A percentile compares a stretch with the other conserved stretches of the same genome.
Evolutionary conservation across 805 yeast genomes (phyloP).

Genomic region (Candida easanensis): DNA sequence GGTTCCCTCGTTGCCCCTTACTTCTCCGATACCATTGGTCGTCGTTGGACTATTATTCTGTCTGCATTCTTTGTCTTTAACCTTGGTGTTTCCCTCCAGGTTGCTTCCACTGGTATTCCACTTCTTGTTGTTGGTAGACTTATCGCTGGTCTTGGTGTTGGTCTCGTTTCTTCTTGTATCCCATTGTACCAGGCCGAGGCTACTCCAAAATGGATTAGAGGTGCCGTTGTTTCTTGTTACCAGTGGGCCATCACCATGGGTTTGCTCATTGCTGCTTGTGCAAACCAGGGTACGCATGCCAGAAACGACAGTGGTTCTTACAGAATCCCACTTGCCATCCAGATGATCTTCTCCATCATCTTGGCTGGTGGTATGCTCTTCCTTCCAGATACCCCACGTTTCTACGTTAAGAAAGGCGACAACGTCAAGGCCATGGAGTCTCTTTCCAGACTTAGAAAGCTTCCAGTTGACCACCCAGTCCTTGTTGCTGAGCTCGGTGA

Average conservation of each 20-base stretch:
- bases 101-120: constrained; percentile 41
- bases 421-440: constrained; percentile 54
- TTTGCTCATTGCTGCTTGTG: constrained; percentile 62
- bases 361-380: constrained; percentile 59
- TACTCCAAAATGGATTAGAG: constrained; percentile 74
- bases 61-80: constrained; percentile 45
- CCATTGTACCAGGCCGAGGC: constrained; percentile 79
- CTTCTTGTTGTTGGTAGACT: constrained; percentile 62
- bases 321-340: constrained; percentile 71
- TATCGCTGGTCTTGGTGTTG: constrained; percentile 70
- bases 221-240: constrained; percentile 72
- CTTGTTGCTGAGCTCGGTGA: constrained; percentile 45
- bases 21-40: constrained; percentile 51
- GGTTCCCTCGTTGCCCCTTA: constrained; percentile 66
- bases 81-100: constrained; percentile 50
- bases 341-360: constrained; percentile 63
- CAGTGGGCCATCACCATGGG: constrained; percentile 76
- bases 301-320: constrained; percentile 54
- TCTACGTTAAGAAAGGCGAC: constrained; percentile 53
- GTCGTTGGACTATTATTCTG: constrained; percentile 44
- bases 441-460: constrained; percentile 51
- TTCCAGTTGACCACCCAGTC: constrained; percentile 41
- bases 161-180: constrained; percentile 65
- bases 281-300: constrained; percentile 64
- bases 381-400: constrained; percentile 77